Evolutionary conservation across 208 protist genomes (phyloP).

Genomic region (Trypanosoma grayi): DNA sequence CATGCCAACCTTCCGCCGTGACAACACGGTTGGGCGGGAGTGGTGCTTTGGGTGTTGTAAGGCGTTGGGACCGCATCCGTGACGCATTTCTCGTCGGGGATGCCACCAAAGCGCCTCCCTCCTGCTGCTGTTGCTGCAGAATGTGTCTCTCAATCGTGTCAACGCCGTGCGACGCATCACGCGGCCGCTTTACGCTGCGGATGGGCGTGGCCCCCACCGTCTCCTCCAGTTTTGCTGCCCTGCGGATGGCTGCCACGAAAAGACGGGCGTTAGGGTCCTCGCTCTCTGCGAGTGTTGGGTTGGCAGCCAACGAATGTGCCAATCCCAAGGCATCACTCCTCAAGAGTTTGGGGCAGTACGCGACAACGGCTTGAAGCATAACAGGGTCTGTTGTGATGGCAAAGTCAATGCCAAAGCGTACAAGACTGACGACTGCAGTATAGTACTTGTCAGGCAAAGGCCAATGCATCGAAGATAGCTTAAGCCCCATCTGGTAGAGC

Average conservation of each 20-base stretch:
- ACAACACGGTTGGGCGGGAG: slow-evolving; percentile 46
- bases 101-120: background rate
- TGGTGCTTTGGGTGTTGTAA: slow-evolving; percentile 6
- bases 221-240: slow-evolving; percentile 69
- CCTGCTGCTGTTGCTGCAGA: background rate
- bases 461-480: slow-evolving; percentile 84
- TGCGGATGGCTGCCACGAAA: slow-evolving; percentile 64
- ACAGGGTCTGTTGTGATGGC: slow-evolving; percentile 64
- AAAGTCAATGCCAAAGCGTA: slow-evolving; percentile 72
- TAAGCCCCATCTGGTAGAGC: slow-evolving; percentile 64
- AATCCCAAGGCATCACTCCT: slow-evolving; percentile 60
- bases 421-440: slow-evolving; percentile 46
- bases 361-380: slow-evolving; percentile 58
- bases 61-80: background rate
- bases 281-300: slow-evolving; percentile 48
- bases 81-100: background rate
- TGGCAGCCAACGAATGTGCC: slow-evolving; percentile 26
- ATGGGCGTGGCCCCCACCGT: background rate
- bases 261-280: slow-evolving; percentile 48
- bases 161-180: slow-evolving; percentile 15
- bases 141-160: background rate
- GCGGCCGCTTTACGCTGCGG: slow-evolving; percentile 28
- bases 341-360: slow-evolving; percentile 72
- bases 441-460: slow-evolving; percentile 70
- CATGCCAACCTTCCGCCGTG: slow-evolving; percentile 67